Base-by-base conservation (phyloP, 2,329 filamentous ascomycete genomes). In the Penicillium italicum region DNA sequence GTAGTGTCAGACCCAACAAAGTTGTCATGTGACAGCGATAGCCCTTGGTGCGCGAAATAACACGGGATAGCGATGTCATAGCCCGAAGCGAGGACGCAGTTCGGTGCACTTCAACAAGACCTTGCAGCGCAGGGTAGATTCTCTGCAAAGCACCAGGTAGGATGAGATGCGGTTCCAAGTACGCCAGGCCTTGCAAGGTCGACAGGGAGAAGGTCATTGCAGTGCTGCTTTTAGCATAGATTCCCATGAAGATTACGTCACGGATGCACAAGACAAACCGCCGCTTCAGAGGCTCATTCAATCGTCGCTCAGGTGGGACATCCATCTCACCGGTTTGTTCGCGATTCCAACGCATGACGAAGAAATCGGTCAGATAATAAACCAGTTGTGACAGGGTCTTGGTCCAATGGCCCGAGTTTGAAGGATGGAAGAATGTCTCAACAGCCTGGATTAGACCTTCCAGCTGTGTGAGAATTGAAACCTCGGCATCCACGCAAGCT, bases 351-450 rank as follows among this genome's bases (percentile, higher is more conserved):
- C 94, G 87, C 76, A 96, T 94, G 41, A 99, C 90, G 72, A 99
- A 99, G 66, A 96, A 92, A 71, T 99, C 94, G 2, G 92, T 88
- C 6, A 99, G 80, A 73, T 96, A 96, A 71, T 92, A 92, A 5
- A 94, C 90, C 51, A 99, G 80, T 73, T 97, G 93, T 3, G 91
- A 88, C 41, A 99, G 78, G 62, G 93, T 89, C 66, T 86, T 91
- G 1, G 93, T 96, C 94, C 94, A 99, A 14, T 79, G 79, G 14
- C 94, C 94, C 50, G 93, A 90, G 72, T 99, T 99, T 2, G 94
- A 99, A 2, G 94, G 94, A 67, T 99, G 94, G 79, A 97, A 99
- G 74, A 99, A 99, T 0, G 94, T 99, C 73, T 99, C 94, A 44
- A 97, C 88, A 3, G 92, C 94, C 72, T 97, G 89, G 63, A 99